A percentile compares a stretch with the other conserved stretches of the same genome.
Conservation (phyloP, 768 basidiomycete species). For the Naganishia kalamii region DNA sequence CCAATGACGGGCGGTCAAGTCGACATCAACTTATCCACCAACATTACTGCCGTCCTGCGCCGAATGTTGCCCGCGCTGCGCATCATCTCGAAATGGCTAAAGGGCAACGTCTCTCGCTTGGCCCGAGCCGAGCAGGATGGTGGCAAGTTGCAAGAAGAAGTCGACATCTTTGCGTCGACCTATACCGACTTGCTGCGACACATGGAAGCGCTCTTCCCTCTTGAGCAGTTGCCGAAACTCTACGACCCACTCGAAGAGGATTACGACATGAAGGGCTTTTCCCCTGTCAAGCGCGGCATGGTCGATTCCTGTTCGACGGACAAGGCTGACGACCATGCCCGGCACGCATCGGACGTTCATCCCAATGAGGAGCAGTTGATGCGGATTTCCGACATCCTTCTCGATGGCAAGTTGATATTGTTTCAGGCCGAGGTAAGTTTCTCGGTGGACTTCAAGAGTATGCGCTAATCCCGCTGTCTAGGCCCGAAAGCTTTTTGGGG, state of each 20-base stretch:
- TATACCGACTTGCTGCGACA: slow-evolving; percentile 63
- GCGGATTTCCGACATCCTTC: slow-evolving; percentile 77
- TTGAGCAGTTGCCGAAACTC: slow-evolving; percentile 56
- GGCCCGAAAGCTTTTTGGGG: too few relatives aligned
- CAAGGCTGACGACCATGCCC: neutral
- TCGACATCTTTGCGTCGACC: slow-evolving; percentile 62
- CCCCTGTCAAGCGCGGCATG: slow-evolving; percentile 67
- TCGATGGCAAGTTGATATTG: slow-evolving; percentile 62
- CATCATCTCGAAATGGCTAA: slow-evolving; percentile 82
- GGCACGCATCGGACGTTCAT: slow-evolving; percentile 51
- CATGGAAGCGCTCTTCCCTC: slow-evolving; percentile 65
- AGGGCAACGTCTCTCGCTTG: slow-evolving; percentile 52
- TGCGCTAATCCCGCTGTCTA: too few relatives aligned
- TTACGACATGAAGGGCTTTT: slow-evolving; percentile 75
- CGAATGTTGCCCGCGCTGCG: slow-evolving; percentile 79
- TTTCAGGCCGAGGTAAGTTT: slow-evolving; percentile 54
- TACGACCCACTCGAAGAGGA: slow-evolving; percentile 75
- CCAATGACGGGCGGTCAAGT: neutral
- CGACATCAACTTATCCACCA: slow-evolving; percentile 1
- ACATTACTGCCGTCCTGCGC: slow-evolving; percentile 76
- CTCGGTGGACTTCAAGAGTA: neutral
- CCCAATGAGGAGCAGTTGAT: slow-evolving; percentile 95
- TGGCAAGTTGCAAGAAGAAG: slow-evolving; percentile 31
- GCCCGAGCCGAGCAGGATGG: slow-evolving; percentile 47
- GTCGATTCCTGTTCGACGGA: neutral